Evolutionary conservation across 768 basidiomycete species (phyloP).

Genomic region (Boletellus ananiceps): DNA sequence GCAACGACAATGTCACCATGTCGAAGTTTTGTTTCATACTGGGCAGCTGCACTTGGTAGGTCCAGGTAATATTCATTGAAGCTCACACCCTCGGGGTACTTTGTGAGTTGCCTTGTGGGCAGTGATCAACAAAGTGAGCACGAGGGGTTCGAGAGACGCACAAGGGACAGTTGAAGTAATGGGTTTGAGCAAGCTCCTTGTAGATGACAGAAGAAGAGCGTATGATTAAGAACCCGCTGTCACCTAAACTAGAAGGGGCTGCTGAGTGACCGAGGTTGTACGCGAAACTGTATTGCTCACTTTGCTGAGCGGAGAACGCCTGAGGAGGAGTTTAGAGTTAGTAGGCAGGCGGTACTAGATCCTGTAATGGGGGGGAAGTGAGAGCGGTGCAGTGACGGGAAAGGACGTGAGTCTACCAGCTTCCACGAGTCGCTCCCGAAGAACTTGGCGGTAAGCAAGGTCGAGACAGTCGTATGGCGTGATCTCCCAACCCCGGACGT

Average conservation of each 20-base stretch:
- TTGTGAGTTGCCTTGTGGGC: conserved; percentile 29
- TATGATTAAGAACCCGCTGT: conserved; percentile 71
- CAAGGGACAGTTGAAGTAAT: conserved; percentile 34
- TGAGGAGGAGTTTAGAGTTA: conserved; percentile 70
- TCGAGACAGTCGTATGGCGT: conserved; percentile 68
- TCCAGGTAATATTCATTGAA: conserved; percentile 28
- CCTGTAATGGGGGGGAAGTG: conserved; percentile 38
- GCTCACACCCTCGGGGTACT: conserved; percentile 28
- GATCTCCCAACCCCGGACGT: conserved; percentile 64
- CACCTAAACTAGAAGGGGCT: conserved; percentile 53
- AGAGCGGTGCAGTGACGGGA: conserved; percentile 1
- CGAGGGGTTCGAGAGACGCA: conserved; percentile 9
- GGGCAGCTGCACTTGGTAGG: conserved; percentile 39
- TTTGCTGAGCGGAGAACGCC: conserved; percentile 75
- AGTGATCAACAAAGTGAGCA: neutral
- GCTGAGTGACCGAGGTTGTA: conserved; percentile 3
- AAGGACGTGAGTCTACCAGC: conserved; percentile 39
- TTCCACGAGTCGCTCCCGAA: conserved; percentile 58
- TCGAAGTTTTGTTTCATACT: conserved; percentile 43
- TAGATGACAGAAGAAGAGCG: conserved; percentile 63
- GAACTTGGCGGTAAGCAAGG: conserved; percentile 65
- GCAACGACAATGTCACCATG: conserved; percentile 51
- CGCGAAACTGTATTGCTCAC: conserved; percentile 37
- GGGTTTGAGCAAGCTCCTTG: conserved; percentile 31
- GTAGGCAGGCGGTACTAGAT: conserved; percentile 78